Conservation (phyloP, 1,284 basidiomycete species). For the Inonotus obliquus region DNA sequence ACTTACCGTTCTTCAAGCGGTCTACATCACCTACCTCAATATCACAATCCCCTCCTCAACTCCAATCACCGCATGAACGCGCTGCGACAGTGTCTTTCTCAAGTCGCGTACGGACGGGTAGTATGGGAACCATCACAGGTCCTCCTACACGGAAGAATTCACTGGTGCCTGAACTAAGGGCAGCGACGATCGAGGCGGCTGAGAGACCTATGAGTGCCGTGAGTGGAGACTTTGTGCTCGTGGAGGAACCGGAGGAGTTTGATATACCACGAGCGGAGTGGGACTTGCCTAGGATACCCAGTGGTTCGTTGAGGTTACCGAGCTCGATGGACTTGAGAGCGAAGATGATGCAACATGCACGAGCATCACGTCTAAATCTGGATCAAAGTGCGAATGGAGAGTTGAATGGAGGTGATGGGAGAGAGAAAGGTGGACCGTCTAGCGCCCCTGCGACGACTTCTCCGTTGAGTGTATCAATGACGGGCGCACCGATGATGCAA, state of each 20-base stretch:
- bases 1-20: conserved; percentile 28
- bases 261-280: conserved; percentile 18
- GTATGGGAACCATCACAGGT: background rate
- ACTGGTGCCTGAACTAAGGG: background rate
- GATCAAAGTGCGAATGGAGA: conserved; percentile 22
- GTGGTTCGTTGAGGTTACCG: conserved; percentile 7
- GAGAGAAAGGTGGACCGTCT: conserved; percentile 19
- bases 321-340: conserved; percentile 26
- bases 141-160: background rate
- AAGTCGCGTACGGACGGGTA: background rate
- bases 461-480: background rate
- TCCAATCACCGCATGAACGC: background rate
- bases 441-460: background rate
- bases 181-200: conserved; percentile 5
- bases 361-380: conserved; percentile 23
- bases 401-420: conserved; percentile 13
- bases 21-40: conserved; percentile 25
- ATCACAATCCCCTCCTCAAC: background rate
- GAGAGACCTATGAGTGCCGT: conserved; percentile 2
- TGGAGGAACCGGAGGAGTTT: conserved; percentile 42
- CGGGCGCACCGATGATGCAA: background rate
- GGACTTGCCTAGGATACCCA: conserved; percentile 15
- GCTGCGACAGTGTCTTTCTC: conserved; percentile 14
- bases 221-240: conserved; percentile 51
- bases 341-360: background rate